Base-by-base conservation (phyloP, 2,329 filamentous ascomycete genomes). In the Calonectria leucothoes region DNA sequence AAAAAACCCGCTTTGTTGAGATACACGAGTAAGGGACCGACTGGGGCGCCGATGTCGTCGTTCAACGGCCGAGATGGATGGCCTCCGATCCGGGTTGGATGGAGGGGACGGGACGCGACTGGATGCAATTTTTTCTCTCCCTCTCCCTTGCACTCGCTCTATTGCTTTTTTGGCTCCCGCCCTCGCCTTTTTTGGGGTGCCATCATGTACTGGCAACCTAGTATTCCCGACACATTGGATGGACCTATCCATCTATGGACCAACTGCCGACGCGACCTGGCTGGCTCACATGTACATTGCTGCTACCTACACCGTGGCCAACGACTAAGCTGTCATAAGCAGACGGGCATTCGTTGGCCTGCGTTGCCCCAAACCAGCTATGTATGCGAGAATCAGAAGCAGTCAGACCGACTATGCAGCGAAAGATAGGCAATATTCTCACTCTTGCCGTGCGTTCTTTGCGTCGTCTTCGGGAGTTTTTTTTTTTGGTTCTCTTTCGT, bases 1-100 rank as follows among this genome's bases (percentile, higher is more conserved):
- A 70, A 70, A 67, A 63, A 66, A 59, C 57, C 57, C 57, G 65
- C 70, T 71, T 71, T 67, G 69, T 71, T 68, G 69, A 71, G 69
- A 51, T 39, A 49, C 45, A 42, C 33, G 64, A 55, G 69, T 55
- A 59, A 59, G 69, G 69, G 42, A n/a, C n/a, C n/a, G n/a, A n/a
- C 64, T 66, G 64, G 69, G 63, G 35, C 63, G 63, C 52, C 49
- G 37, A 61, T 64, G 55, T 68, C 27, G 35, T 59, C 29, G 70
- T 68, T 65, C 45, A 33, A 69, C 45, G 48, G 55, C 55, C 33
- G 59, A 35, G 57, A 25, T 69, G 55, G 45, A 63, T 52, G 55
- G 49, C 66, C 61, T 51, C 48, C 70, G 70, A 59, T 61, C 63
- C 70, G 66, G 61, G 70, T 64, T 72, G 70, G 70, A 69, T 72